Evolutionary conservation across 108 stramenopile genomes (phyloP).

Genomic region (Bacterosira constricta): DNA sequence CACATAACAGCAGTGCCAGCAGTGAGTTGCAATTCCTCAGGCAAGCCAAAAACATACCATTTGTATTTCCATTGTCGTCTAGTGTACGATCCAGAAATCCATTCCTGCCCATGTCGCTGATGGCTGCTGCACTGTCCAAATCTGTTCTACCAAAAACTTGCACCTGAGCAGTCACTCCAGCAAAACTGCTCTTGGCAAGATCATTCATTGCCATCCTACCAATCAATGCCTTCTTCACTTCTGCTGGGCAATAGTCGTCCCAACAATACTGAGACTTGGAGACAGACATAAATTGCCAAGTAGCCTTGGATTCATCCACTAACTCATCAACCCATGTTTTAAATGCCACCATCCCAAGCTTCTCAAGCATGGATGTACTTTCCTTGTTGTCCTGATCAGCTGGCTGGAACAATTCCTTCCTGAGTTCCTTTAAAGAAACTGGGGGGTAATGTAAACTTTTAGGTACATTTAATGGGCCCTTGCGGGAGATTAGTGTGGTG

Average conservation of each 20-base stretch:
- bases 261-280: background rate
- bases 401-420: background rate
- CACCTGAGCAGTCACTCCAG: background rate
- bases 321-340: background rate
- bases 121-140: background rate
- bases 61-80: background rate
- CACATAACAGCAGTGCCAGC: background rate
- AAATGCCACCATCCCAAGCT: background rate
- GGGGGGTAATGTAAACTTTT: too few relatives aligned
- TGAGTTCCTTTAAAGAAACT: background rate
- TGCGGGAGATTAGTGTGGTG: too few relatives aligned
- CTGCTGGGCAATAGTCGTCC: background rate
- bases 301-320: background rate
- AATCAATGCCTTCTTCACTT: background rate
- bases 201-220: slow-evolving; percentile 7
- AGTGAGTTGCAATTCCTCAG: background rate
- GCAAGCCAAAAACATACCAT: background rate
- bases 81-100: background rate
- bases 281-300: background rate
- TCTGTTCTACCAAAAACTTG: background rate
- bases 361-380: background rate
- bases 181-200: slow-evolving; percentile 3
- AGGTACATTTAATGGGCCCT: too few relatives aligned
- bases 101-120: background rate
- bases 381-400: background rate